Evolutionary conservation across 495 filamentous ascomycete species (phyloP).

Genomic region (Xanthoparmelia taractica): DNA sequence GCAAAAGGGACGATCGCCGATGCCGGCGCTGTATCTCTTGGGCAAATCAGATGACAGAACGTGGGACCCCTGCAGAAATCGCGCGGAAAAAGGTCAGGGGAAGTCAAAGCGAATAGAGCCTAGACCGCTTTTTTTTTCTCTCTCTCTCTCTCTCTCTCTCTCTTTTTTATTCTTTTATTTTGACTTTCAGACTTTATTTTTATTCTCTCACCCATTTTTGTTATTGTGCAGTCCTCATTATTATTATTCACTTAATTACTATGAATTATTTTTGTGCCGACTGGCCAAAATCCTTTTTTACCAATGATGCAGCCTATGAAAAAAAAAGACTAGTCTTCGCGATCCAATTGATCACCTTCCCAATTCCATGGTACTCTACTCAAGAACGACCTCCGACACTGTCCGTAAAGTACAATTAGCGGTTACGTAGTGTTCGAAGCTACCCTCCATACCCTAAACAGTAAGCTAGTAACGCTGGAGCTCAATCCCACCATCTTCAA

Average conservation of each 20-base stretch:
- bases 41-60: neutral
- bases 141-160: neutral
- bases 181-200: neutral
- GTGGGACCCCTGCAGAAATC: neutral
- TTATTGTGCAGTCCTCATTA: neutral
- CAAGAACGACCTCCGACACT: neutral
- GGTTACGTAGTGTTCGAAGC: too few relatives aligned
- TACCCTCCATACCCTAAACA: too few relatives aligned
- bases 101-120: neutral
- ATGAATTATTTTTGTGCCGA: too few relatives aligned
- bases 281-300: too few relatives aligned
- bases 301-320: neutral
- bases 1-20: neutral
- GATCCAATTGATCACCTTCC: neutral
- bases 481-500: too few relatives aligned
- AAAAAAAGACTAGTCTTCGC: neutral
- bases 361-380: neutral
- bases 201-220: too few relatives aligned
- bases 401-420: neutral
- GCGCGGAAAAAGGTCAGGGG: neutral
- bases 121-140: neutral
- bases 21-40: neutral
- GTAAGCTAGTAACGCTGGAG: neutral
- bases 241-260: too few relatives aligned
- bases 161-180: neutral